These are phyloP conservation scores for Sambucus nigra DNA, from an alignment of 129 eudicot species.

Conservation along the genomic window DNA sequence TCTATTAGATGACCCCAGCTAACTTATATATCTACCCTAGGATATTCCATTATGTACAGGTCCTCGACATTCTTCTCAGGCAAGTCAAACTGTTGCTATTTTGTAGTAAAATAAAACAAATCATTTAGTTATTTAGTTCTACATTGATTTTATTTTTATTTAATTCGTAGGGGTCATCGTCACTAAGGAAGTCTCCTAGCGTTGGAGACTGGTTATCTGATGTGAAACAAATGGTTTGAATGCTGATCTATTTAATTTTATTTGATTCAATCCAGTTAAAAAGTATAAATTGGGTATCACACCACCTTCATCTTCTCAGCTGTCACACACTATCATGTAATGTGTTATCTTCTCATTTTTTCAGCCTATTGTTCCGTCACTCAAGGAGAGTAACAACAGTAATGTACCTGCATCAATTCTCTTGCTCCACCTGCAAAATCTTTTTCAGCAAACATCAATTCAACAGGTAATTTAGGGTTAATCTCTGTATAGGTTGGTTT, in stretches of 20 bases:
- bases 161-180: slow-evolving; percentile 61
- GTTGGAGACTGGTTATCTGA: slow-evolving; percentile 95
- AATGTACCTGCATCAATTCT: slow-evolving; percentile 62
- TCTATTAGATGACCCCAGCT: slow-evolving; percentile 13
- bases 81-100: slow-evolving; percentile 15
- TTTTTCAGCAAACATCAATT: slow-evolving; percentile 84
- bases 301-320: no score
- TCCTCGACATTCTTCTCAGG: slow-evolving; percentile 66
- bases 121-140: slow-evolving; percentile 10
- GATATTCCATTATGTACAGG: slow-evolving; percentile 55
- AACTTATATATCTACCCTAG: slow-evolving; percentile 34
- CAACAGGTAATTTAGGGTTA: slow-evolving; percentile 94
- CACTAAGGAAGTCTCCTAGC: slow-evolving; percentile 87
- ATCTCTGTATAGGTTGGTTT: not conserved
- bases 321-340: slow-evolving; percentile 2
- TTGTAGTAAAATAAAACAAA: slow-evolving; percentile 1
- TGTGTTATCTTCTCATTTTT: slow-evolving; percentile 2
- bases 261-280: slow-evolving; percentile 1
- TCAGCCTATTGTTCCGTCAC: slow-evolving; percentile 56
- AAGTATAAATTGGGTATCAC: no score
- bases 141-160: slow-evolving; percentile 7
- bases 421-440: slow-evolving; percentile 94
- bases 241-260: slow-evolving; percentile 5
- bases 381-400: slow-evolving; percentile 45
- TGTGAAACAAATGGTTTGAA: slow-evolving; percentile 66